Conservation (phyloP, 1,284 basidiomycete species). For the Ustilago vetiveriae region DNA sequence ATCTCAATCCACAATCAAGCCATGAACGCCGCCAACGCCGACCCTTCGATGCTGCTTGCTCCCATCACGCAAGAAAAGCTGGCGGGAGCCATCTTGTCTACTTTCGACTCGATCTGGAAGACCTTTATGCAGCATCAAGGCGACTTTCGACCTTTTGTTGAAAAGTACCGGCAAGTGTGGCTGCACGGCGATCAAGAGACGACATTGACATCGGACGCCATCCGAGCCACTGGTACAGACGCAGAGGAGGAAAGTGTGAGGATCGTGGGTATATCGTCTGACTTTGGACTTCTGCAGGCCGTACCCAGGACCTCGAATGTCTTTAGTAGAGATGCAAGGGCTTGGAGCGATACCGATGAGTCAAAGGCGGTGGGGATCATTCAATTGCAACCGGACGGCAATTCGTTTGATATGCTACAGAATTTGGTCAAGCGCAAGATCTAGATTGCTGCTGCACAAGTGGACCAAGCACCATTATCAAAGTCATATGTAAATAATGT, state of each 20-base stretch:
- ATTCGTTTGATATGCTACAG: conserved; percentile 94
- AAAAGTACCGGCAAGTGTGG: conserved; percentile 80
- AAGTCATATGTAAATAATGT: too few species aligned
- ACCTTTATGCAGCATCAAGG: conserved; percentile 73
- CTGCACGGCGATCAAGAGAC: conserved; percentile 76
- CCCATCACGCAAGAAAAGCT: conserved; percentile 78
- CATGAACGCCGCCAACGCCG: conserved; percentile 72
- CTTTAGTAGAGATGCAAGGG: conserved; percentile 25
- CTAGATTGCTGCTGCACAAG: too few species aligned
- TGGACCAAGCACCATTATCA: too few species aligned
- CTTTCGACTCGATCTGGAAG: conserved; percentile 83
- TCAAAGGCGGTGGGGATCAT: conserved; percentile 59
- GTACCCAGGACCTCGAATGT: conserved; percentile 69
- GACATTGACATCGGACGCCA: conserved; percentile 28
- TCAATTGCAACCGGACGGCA: conserved; percentile 89
- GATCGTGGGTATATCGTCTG: conserved; percentile 85
- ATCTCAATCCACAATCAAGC: conserved; percentile 70
- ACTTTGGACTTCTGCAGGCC: conserved; percentile 87
- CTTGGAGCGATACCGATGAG: conserved; percentile 44
- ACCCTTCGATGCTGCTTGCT: conserved; percentile 25
- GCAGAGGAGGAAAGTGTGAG: conserved; percentile 71
- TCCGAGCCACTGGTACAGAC: not conserved
- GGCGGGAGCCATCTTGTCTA: conserved; percentile 79
- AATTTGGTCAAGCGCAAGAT: conserved; percentile 81
- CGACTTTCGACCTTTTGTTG: conserved; percentile 63